phyloP scores from a whole-genome alignment of 129 eudicot species.

The Solidago caesia region DNA sequence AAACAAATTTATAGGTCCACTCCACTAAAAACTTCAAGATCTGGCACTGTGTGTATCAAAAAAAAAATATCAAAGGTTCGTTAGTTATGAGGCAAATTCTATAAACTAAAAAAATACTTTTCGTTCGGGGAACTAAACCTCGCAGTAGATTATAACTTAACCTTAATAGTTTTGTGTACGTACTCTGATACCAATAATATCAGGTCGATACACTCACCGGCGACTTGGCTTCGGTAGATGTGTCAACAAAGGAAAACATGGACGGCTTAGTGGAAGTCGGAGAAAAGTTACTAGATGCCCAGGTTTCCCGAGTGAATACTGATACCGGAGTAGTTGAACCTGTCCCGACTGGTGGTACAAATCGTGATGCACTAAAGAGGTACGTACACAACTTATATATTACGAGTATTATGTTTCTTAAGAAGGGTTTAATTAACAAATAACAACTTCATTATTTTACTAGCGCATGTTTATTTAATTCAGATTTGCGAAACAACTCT shows the following conservation, averaged over 20 bases:
- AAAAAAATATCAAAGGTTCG: too few relatives aligned
- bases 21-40: too few relatives aligned
- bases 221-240: slow-evolving; percentile 26
- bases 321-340: slow-evolving; percentile 36
- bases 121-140: too few relatives aligned
- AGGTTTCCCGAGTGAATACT: slow-evolving; percentile 41
- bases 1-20: too few relatives aligned
- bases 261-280: slow-evolving; percentile 40
- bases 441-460: background rate
- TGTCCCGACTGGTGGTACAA: slow-evolving; percentile 37
- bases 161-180: too few relatives aligned
- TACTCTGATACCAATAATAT: background rate
- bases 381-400: background rate
- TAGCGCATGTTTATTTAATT: background rate
- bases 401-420: background rate
- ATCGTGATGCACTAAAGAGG: slow-evolving; percentile 46
- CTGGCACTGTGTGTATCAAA: too few relatives aligned
- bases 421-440: background rate
- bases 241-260: slow-evolving; percentile 46
- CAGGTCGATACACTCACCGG: slow-evolving; percentile 53
- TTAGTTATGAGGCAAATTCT: too few relatives aligned
- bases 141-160: too few relatives aligned
- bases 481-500: slow-evolving; percentile 51
- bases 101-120: too few relatives aligned
- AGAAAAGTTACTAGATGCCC: slow-evolving; percentile 36